Base-by-base conservation (phyloP, 805 yeast species). In the Wickerhamomyces rabaulensis region DNA sequence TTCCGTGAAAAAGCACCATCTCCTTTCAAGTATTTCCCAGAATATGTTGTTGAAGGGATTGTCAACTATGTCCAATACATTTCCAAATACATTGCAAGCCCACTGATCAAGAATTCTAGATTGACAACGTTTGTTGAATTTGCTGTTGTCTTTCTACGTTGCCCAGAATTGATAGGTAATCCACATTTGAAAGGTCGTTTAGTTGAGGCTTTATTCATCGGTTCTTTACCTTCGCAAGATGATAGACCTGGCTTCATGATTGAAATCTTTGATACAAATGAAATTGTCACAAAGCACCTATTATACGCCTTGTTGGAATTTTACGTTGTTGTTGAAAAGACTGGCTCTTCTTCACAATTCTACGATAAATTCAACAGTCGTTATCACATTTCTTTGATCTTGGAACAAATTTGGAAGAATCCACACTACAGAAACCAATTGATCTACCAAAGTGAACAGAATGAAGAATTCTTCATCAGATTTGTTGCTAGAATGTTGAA, bases 361-460 rank as follows among this genome's bases (percentile, higher is more conserved):
- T 92, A 92, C 64, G 99, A 94, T 65, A 94, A 94, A 67, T 94
- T 94, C 69, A 91, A 89, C 64, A 79, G 88, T 39, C 78, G 99
- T 63, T 92, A 82, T 65, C 84, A 88, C 61, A 87, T 94, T 25
- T 85, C 97, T 0, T 78, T 78, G 41, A 84, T 94, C 29, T 68
- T 94, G 57, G 92, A 89, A 62, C 82, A 82, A 55, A 69, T 94
- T 45, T 94, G 97, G 95, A 76, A 81, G 48, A 79, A 79, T 54
- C 83, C 82, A 20, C 61, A 70, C 26, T 92, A 87, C 66, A 78
- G 84, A 49, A 64, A 67, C 6, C 94, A 87, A 64, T 76, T 94
- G 57, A 78, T 77, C 40, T 65, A 72, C 45, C 91, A 87, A 60
- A 79, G 95, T 20, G 71, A 69, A 26, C 67, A 77, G 41, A 80